These are phyloP conservation scores for Brasenia schreberi DNA, from an alignment of 164 flowering plant species.

Conservation along the genomic window DNA sequence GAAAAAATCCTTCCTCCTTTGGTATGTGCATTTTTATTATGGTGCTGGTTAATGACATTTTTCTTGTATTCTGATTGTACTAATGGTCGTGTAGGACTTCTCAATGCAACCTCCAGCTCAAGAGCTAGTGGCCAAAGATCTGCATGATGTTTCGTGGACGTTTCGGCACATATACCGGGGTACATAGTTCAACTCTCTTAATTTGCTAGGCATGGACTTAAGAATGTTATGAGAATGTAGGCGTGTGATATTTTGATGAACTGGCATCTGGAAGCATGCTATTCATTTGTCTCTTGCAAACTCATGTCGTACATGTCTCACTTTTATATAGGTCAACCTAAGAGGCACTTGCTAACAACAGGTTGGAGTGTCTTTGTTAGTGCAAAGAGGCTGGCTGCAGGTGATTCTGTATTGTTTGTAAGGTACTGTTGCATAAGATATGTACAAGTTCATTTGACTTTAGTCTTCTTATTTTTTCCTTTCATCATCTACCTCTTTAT, in stretches of 20 bases:
- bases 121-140: constrained; percentile 71
- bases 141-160: constrained; percentile 82
- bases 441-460: background rate
- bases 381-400: constrained; percentile 82
- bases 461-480: background rate
- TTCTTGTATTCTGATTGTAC: background rate
- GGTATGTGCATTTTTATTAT: constrained; percentile 25
- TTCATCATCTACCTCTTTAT: background rate
- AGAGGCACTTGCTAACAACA: constrained; percentile 84
- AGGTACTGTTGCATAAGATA: constrained; percentile 28
- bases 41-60: background rate
- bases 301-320: background rate
- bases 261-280: background rate
- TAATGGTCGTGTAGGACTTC: constrained; percentile 39
- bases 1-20: constrained; percentile 92
- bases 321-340: constrained; percentile 64
- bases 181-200: constrained; percentile 9
- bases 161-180: constrained; percentile 94
- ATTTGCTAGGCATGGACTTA: too few relatives aligned
- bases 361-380: constrained; percentile 99
- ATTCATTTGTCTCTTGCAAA: background rate
- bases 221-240: too few relatives aligned
- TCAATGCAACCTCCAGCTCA: constrained; percentile 97
- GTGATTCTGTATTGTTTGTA: constrained; percentile 89
- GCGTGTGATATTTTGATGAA: too few relatives aligned